Evolutionary conservation across 768 basidiomycete species (phyloP).

Genomic region (Lentinus brumalis): DNA sequence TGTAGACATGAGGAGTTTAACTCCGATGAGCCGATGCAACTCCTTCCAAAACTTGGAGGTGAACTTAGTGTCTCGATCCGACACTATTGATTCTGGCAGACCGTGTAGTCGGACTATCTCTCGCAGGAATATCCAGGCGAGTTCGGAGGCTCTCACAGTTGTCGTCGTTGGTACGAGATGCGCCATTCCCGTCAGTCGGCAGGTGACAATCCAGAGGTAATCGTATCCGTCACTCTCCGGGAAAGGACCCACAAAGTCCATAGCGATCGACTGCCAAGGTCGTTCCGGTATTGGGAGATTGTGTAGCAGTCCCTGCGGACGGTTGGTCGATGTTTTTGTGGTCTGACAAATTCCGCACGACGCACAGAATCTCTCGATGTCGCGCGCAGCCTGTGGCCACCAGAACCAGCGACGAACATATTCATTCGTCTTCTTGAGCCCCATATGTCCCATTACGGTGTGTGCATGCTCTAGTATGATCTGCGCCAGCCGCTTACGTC

Average conservation of each 20-base stretch:
- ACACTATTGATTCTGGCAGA: slow-evolving; percentile 26
- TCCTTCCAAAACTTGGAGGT: slow-evolving; percentile 38
- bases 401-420: slow-evolving; percentile 39
- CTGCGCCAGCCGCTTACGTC: slow-evolving; percentile 9
- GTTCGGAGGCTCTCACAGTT: slow-evolving; percentile 12
- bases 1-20: slow-evolving; percentile 30
- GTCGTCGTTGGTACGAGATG: slow-evolving; percentile 19
- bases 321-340: slow-evolving; percentile 11
- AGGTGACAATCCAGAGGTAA: slow-evolving; percentile 28
- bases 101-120: slow-evolving; percentile 27
- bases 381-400: slow-evolving; percentile 32
- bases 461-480: slow-evolving; percentile 34
- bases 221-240: slow-evolving; percentile 30
- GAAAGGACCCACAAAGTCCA: slow-evolving; percentile 44
- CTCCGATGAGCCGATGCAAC: slow-evolving; percentile 20
- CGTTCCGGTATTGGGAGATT: slow-evolving; percentile 29
- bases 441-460: slow-evolving; percentile 35
- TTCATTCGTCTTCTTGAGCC: slow-evolving; percentile 26
- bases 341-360: slow-evolving; percentile 26
- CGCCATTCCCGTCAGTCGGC: slow-evolving; percentile 20
- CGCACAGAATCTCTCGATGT: slow-evolving; percentile 23
- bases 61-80: slow-evolving; percentile 37
- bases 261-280: slow-evolving; percentile 41
- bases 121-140: slow-evolving; percentile 18
- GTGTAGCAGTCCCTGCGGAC: slow-evolving; percentile 34